phyloP scores from a whole-genome alignment of 1,284 basidiomycete species.

The Ganoderma lingzhi region DNA sequence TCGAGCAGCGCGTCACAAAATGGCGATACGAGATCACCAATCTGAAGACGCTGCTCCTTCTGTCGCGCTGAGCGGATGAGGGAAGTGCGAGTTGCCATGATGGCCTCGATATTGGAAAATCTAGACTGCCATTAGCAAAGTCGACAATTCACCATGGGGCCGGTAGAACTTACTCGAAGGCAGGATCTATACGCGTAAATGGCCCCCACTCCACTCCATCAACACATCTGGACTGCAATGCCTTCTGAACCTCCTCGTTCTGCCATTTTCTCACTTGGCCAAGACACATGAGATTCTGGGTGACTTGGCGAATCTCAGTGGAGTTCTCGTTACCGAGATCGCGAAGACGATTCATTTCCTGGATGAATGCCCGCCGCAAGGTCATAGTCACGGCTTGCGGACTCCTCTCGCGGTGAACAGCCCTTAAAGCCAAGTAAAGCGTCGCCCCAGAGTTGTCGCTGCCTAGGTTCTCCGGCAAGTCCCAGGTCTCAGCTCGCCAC shows the following conservation, averaged over 20 bases:
- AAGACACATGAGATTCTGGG: conserved; percentile 80
- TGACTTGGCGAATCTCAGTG: conserved; percentile 72
- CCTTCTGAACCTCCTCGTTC: conserved; percentile 45
- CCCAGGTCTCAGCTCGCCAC: conserved; percentile 94
- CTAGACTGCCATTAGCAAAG: conserved; percentile 48
- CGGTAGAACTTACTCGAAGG: conserved; percentile 71
- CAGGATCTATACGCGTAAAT: conserved; percentile 57
- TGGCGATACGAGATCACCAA: conserved; percentile 73
- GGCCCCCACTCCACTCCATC: conserved; percentile 47
- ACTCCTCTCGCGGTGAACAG: conserved; percentile 80
- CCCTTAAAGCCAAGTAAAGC: conserved; percentile 82
- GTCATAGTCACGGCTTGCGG: conserved; percentile 52
- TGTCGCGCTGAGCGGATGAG: conserved; percentile 76
- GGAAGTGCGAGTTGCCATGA: conserved; percentile 86
- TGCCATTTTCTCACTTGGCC: conserved; percentile 75
- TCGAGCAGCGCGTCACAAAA: conserved; percentile 61
- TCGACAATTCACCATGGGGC: conserved; percentile 8
- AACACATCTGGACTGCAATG: conserved; percentile 46
- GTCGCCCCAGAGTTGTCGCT: conserved; percentile 60
- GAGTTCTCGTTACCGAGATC: conserved; percentile 79
- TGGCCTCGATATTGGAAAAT: conserved; percentile 78
- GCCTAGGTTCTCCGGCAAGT: conserved; percentile 73
- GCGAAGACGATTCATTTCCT: conserved; percentile 74
- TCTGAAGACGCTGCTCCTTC: conserved; percentile 73
- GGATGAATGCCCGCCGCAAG: conserved; percentile 58